Evolutionary conservation across 2,329 filamentous ascomycete genomes (phyloP), one percentile per base, ranked within the genome.

Genomic region (Rhynchosporium secalis): DNA sequence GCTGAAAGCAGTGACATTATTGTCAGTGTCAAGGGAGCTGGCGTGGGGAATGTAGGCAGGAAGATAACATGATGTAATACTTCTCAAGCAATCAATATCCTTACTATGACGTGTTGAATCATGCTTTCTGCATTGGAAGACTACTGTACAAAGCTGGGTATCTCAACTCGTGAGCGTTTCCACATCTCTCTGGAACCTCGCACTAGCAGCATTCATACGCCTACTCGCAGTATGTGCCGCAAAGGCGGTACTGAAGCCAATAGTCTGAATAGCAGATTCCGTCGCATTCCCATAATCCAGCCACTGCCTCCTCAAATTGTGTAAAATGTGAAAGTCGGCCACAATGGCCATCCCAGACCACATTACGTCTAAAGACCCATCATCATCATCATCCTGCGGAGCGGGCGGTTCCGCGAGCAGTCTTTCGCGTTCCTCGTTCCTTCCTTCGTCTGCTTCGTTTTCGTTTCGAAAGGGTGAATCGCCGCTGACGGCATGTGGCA

Each of bases 31-130:
- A 96, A 98, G 72, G 95, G 95, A 38, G 87, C 86, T 71, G 95
- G 95, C 48, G 91, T 99, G 63, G 95, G 95, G 36, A 99, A 98
- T 74, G 90, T 98, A 55, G 94, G 94, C 58, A 86, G 93, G 72
- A 98, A 98, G 79, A 89, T 97, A 75, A 85, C 85, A 66, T 88
- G 75, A 71, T 65, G 36, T 51, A 61, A 58, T 48, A 63, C 48
- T 61, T 62, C 41, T 31, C 31, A 43, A n/a, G 26, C 47, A 45
- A 58, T 58, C 2, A 29, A 4, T 9, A 62, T 55, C 46, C 20
- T n/a, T 10, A 4, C 5, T 15, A 5, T 49, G 3, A 13, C 15
- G 36, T 28, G 41, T n/a, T 29, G 8, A 9, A 4, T 28, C 26
- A 40, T 33, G 33, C 20, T 51, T 41, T 55, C 41, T 51, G 38